A percentile compares a stretch with the other conserved stretches of the same genome.
Conservation (phyloP, 805 yeast species). For the Schizosaccharomyces osmophilus region DNA sequence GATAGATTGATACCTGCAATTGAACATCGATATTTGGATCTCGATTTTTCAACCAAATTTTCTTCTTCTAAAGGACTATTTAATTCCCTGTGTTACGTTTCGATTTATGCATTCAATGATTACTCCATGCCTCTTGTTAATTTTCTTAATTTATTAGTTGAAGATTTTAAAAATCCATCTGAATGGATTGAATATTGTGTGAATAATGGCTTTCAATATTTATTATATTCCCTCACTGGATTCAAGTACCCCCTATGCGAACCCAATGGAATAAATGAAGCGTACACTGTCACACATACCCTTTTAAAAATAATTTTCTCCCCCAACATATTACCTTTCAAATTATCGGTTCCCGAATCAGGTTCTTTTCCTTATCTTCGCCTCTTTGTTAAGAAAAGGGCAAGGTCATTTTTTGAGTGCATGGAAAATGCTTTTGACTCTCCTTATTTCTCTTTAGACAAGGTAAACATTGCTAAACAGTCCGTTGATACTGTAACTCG, state of each 20-base stretch:
- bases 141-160: neutral
- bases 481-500: neutral
- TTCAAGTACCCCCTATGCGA: neutral
- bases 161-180: neutral
- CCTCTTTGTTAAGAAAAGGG: neutral
- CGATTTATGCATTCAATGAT: neutral
- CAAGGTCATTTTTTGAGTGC: neutral
- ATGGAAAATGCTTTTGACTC: neutral
- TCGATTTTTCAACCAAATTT: neutral
- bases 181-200: neutral
- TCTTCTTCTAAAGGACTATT: neutral
- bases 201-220: neutral
- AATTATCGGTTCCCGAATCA: neutral
- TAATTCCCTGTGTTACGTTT: neutral
- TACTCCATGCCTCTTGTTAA: neutral
- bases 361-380: neutral
- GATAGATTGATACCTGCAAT: neutral
- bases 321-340: neutral
- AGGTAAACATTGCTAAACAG: neutral
- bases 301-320: neutral
- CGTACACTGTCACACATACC: neutral
- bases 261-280: neutral
- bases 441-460: neutral
- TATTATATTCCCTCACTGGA: neutral
- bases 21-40: neutral